Evolutionary conservation across 2,329 filamentous ascomycete genomes (phyloP), one percentile per base, ranked within the genome.

Genomic region (Ophiostoma piceae): DNA sequence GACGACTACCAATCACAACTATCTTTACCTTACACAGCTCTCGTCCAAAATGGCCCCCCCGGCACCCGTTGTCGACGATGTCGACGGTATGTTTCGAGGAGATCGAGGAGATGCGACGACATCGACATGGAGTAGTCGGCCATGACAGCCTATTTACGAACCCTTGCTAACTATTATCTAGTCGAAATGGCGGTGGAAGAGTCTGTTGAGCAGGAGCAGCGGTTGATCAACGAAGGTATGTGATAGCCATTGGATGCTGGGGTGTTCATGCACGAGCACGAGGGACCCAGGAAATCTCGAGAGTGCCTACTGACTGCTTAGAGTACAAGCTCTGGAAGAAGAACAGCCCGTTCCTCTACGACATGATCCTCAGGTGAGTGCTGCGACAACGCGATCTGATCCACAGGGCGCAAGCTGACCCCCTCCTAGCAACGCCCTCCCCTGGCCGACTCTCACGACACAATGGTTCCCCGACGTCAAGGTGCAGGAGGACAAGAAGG

Each of bases 311-410:
- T 62, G 14, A 62, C 26, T 16, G 26, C 8, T 32, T 32, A 93
- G 95, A 99, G 79, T 99, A 99, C 87, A 99, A 99, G 80, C 97
- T 94, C 74, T 99, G 95, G 95, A 99, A 99, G 85, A 99, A 99
- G 84, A 99, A 99, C 81, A 92, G 92, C 74, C 94, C 95, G 3
- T 98, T 98, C 78, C 90, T 99, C 75, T 99, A 99, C 80, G 95
- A 99, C 79, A 92, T 97, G 88, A 95, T 99, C 74, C 85, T 98
- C 73, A 94, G 89, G 88, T 89, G 47, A 32, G 71, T 73, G 26
- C 26, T 16, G 12, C 57, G 57, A 14, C 32, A 39, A 54, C 3
- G 19, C 12, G 26, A 41, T 3, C 12, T 39, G n/a, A 19, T 29
- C 11, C 14, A 11, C 8, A 16, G n/a, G 3, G 3, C 32, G 35